Evolutionary conservation across 345 rosid genomes (phyloP).

Genomic region (Salix exigua): DNA sequence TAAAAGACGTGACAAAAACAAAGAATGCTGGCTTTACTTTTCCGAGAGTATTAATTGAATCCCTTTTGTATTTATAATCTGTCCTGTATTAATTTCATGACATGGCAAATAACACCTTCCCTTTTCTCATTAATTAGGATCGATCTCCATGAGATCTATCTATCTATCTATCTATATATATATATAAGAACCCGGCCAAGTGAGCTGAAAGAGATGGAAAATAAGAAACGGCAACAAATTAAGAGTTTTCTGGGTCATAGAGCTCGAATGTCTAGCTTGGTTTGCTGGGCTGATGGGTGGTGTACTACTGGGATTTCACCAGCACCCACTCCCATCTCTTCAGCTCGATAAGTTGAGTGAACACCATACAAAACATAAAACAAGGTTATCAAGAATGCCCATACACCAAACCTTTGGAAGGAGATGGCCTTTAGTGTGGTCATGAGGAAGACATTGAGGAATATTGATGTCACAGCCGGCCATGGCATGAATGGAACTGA

Average conservation of each 20-base stretch:
- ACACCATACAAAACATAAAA: constrained; percentile 85
- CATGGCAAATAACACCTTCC: not conserved
- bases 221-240: not conserved
- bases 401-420: constrained; percentile 62
- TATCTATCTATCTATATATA: too few species aligned
- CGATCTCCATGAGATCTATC: constrained; percentile 10
- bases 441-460: constrained; percentile 73
- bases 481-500: constrained; percentile 92
- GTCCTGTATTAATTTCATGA: not conserved
- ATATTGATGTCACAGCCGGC: constrained; percentile 71
- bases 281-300: constrained; percentile 34
- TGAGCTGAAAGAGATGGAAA: not conserved
- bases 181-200: not conserved
- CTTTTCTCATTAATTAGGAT: constrained; percentile 4
- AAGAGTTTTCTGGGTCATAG: constrained; percentile 14
- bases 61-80: not conserved
- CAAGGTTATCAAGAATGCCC: constrained; percentile 61
- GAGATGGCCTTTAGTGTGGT: constrained; percentile 55
- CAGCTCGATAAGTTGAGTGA: constrained; percentile 77
- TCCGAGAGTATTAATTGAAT: not conserved
- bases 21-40: not conserved
- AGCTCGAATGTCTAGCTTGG: constrained; percentile 42
- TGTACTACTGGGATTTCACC: constrained; percentile 17
- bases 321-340: constrained; percentile 45
- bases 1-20: constrained; percentile 4